phyloP scores from a whole-genome alignment of 2,329 filamentous ascomycete species.

The Xylariomycetidae sp. region DNA sequence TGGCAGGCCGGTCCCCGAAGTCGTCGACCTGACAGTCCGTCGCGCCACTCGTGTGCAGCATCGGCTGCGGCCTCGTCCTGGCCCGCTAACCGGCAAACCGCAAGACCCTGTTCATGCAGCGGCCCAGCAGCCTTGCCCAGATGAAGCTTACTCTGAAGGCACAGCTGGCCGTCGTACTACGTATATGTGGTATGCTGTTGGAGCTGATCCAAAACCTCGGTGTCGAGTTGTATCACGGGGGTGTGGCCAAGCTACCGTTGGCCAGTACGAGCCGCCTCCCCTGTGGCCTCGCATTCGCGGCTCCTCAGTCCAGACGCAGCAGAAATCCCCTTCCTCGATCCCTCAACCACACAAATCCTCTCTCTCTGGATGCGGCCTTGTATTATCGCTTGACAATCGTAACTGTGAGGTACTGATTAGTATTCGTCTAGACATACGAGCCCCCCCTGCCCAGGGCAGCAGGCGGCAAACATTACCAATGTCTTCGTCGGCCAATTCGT shows the following conservation, averaged over 20 bases:
- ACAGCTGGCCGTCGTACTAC: slow-evolving; percentile 16
- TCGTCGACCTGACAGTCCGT: slow-evolving; percentile 6
- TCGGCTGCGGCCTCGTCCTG: slow-evolving; percentile 24
- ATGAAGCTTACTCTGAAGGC: slow-evolving; percentile 16
- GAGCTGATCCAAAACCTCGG: slow-evolving; percentile 16
- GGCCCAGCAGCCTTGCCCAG: slow-evolving; percentile 23
- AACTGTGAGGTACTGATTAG: slow-evolving; percentile 36
- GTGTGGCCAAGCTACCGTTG: slow-evolving; percentile 12
- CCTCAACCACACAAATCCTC: neutral
- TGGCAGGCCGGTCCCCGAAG: slow-evolving; percentile 3
- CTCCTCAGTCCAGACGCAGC: no score
- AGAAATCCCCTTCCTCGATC: no score
- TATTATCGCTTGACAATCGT: slow-evolving; percentile 63
- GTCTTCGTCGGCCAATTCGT: slow-evolving; percentile 94
- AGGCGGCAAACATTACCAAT: slow-evolving; percentile 58
- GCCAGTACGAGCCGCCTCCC: no score
- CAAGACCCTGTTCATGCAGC: slow-evolving; percentile 23
- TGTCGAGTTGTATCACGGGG: slow-evolving; percentile 15
- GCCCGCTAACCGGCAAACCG: slow-evolving; percentile 25
- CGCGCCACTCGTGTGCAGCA: slow-evolving; percentile 19
- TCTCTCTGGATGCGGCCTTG: slow-evolving; percentile 1
- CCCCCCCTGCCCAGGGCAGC: no score
- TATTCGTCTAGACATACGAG: slow-evolving; percentile 5
- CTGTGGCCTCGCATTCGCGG: no score
- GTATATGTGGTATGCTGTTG: slow-evolving; percentile 10